Conservation (phyloP, 1,139 yeast genomes). For the Hemisphaericaspora subhashii region DNA sequence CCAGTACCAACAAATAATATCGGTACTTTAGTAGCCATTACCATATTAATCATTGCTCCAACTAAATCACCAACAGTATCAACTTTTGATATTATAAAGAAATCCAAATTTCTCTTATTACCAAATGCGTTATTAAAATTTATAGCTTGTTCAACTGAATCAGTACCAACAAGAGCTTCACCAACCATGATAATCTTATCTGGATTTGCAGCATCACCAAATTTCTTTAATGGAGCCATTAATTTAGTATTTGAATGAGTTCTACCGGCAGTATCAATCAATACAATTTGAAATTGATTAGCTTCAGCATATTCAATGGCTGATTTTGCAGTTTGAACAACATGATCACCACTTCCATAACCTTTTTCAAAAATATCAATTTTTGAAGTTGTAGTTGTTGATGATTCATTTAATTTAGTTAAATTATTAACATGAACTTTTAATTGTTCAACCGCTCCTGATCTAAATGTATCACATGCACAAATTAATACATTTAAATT, state of each 20-base stretch:
- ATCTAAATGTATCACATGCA: constrained; percentile 96
- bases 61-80: constrained; percentile 97
- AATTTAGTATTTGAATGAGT: constrained; percentile 93
- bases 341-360: constrained; percentile 91
- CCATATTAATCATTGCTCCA: constrained; percentile 97
- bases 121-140: constrained; percentile 96
- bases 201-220: constrained; percentile 94
- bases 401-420: constrained; percentile 44
- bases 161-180: constrained; percentile 96
- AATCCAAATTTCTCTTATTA: constrained; percentile 74
- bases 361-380: constrained; percentile 92
- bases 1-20: constrained; percentile 96
- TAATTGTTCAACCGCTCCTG: constrained; percentile 97
- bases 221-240: constrained; percentile 94
- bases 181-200: constrained; percentile 98
- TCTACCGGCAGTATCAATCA: constrained; percentile 97
- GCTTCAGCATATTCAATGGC: constrained; percentile 73
- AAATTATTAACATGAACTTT: constrained; percentile 90
- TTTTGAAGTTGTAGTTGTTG: constrained; percentile 48
- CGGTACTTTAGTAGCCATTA: constrained; percentile 93
- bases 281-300: constrained; percentile 71
- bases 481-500: constrained; percentile 84
- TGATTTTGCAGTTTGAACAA: constrained; percentile 91
- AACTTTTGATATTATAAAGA: constrained; percentile 90
- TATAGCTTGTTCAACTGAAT: constrained; percentile 91